Evolutionary conservation across 129 eudicot species (phyloP).

Genomic region (Dittrichia graveolens): DNA sequence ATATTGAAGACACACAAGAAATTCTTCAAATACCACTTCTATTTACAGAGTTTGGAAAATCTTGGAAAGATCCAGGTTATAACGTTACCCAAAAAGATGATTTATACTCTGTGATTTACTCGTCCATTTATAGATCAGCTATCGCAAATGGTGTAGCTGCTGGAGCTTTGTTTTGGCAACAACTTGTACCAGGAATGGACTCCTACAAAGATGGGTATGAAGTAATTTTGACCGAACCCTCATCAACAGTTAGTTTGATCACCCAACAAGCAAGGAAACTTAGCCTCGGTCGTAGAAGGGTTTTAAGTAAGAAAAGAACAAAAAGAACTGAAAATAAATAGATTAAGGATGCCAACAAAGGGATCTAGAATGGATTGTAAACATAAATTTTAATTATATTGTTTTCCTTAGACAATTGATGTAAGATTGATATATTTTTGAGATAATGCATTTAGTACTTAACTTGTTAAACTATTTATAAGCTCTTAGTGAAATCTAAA

Average conservation of each 20-base stretch:
- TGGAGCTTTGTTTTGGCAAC: constrained; percentile 66
- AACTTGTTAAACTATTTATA: too few relatives aligned
- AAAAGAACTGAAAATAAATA: neutral
- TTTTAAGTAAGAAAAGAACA: neutral
- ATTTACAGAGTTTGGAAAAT: constrained; percentile 65
- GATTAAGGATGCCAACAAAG: constrained; percentile 1
- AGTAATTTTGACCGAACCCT: constrained; percentile 44
- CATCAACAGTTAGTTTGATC: constrained; percentile 49
- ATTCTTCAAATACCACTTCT: constrained; percentile 58
- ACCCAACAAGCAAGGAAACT: constrained; percentile 39
- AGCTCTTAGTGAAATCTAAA: too few relatives aligned
- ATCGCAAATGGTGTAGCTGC: constrained; percentile 51
- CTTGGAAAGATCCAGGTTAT: constrained; percentile 39
- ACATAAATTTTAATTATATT: too few relatives aligned
- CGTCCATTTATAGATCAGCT: constrained; percentile 52
- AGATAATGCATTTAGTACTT: too few relatives aligned
- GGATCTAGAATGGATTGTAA: too few relatives aligned
- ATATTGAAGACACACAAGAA: constrained; percentile 50
- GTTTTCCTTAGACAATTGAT: too few relatives aligned
- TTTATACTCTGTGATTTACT: constrained; percentile 33
- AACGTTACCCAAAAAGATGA: constrained; percentile 35
- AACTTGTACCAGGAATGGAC: constrained; percentile 52
- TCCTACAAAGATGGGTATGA: constrained; percentile 49
- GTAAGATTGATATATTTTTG: too few relatives aligned
- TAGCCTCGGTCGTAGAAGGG: neutral